phyloP scores from a whole-genome alignment of 768 basidiomycete genomes.

The Mycena metata region DNA sequence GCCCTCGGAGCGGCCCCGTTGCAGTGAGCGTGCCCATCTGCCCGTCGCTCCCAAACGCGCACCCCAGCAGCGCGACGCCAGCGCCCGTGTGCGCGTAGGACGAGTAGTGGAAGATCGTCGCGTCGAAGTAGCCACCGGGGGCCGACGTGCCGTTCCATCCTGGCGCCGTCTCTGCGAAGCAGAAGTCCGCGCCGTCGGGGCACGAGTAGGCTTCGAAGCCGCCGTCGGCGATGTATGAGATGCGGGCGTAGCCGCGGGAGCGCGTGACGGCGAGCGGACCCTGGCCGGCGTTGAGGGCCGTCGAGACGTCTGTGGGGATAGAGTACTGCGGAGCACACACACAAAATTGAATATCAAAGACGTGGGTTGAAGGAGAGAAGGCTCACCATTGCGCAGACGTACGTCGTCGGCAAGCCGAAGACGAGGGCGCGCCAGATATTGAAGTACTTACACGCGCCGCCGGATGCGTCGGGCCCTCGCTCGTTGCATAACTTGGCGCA shows the following conservation, averaged over 20 bases:
- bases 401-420: slow-evolving; percentile 21
- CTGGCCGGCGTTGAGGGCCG: slow-evolving; percentile 37
- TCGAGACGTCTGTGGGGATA: slow-evolving; percentile 27
- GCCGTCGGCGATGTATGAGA: slow-evolving; percentile 28
- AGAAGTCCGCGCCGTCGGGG: slow-evolving; percentile 17
- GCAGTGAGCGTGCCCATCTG: slow-evolving; percentile 29
- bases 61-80: slow-evolving; percentile 35
- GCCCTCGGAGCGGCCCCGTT: slow-evolving; percentile 10
- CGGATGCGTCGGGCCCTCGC: slow-evolving; percentile 21
- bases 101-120: slow-evolving; percentile 39
- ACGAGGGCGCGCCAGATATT: slow-evolving; percentile 38
- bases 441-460: slow-evolving; percentile 39
- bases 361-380: background rate
- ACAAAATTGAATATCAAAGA: background rate
- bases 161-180: slow-evolving; percentile 24
- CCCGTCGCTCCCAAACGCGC: slow-evolving; percentile 32
- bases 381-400: slow-evolving; percentile 37
- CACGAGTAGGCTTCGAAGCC: slow-evolving; percentile 36
- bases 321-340: slow-evolving; percentile 25
- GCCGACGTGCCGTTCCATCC: slow-evolving; percentile 33
- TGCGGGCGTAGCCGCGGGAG: slow-evolving; percentile 37
- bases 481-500: slow-evolving; percentile 35
- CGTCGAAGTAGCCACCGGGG: slow-evolving; percentile 34
- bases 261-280: slow-evolving; percentile 31
- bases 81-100: slow-evolving; percentile 35